Evolutionary conservation across 2,329 filamentous ascomycete species (phyloP), one percentile per base, ranked within the genome.

Genomic region (Apiospora hydei): DNA sequence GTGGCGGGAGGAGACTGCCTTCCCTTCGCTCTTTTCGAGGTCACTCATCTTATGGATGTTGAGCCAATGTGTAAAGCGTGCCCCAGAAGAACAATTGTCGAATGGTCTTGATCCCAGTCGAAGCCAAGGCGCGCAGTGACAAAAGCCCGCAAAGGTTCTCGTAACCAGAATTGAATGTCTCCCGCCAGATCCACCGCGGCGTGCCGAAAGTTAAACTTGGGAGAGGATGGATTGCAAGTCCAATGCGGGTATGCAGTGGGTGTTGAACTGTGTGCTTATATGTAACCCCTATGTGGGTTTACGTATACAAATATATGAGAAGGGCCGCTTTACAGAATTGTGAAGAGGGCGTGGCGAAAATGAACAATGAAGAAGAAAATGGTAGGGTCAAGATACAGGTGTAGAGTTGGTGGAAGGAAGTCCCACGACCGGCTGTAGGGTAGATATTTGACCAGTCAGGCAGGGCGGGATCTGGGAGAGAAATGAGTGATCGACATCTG

Each of bases 11-110:
- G 44, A 44, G 53, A 10, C 41, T 10, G 47, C 24, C 26, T 51
- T 67, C 14, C 26, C 53, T 24, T 53, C 53, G 38, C 61, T 49
- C 70, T 80, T 80, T 73, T 80, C 78, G 16, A 78, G 68, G 72
- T 80, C 78, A 69, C 76, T 78, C 79, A 80, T 80, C 44, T 11
- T 68, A 7, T 18, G 41, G 30, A 47, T 68, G 41, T 46, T 46
- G 41, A 47, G 43, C n/a, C 6, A n/a, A n/a, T 14, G 66, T 18
- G 43, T 0, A 46, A 46, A 26, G 66, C n/a, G n/a, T 24, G n/a
- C 44, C 6, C 2, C 6, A 30, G 41, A 30, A 46, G 24, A 26
- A 68, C 6, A 18, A 30, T 11, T 30, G 2, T 3, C 16, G 21
- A 38, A 61, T 7, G 30, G 30, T 61, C 7, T 61, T 34, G 53